These are phyloP conservation scores for Fusarium vanettenii DNA, from an alignment of 2,329 filamentous ascomycete genomes.

Conservation along the genomic window DNA sequence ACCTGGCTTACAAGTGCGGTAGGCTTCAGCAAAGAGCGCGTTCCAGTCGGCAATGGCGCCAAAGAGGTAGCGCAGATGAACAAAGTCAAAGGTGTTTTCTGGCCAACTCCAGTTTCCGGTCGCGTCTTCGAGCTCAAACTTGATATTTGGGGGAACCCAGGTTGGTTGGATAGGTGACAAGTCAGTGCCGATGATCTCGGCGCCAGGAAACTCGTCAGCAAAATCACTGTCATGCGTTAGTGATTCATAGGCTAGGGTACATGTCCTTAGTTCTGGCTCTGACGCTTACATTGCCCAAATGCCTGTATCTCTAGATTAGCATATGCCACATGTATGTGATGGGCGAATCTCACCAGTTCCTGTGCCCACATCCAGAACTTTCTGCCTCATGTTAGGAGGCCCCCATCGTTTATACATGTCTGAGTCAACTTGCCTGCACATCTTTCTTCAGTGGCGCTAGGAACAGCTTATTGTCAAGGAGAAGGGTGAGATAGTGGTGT, in stretches of 20 bases:
- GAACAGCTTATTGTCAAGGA: slow-evolving; percentile 12
- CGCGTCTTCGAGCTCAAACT: slow-evolving; percentile 16
- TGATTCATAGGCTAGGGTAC: neutral
- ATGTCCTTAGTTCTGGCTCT: neutral
- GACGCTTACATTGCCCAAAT: slow-evolving; percentile 17
- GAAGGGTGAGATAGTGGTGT: slow-evolving; percentile 15
- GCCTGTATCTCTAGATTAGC: neutral
- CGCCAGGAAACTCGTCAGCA: slow-evolving; percentile 10
- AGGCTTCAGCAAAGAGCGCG: slow-evolving; percentile 7
- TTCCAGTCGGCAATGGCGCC: slow-evolving; percentile 17
- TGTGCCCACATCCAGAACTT: slow-evolving; percentile 10
- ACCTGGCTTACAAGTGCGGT: slow-evolving; percentile 6
- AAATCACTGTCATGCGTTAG: slow-evolving; percentile 8
- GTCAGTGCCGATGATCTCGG: slow-evolving; percentile 11
- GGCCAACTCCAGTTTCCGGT: slow-evolving; percentile 2
- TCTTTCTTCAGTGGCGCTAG: neutral
- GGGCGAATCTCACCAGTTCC: neutral
- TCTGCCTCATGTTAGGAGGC: neutral
- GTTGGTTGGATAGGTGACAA: slow-evolving; percentile 12
- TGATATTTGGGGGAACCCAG: slow-evolving; percentile 13
- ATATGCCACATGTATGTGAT: neutral
- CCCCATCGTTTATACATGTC: fast-evolving
- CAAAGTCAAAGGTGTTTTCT: slow-evolving; percentile 13
- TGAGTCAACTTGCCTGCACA: neutral
- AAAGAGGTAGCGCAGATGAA: slow-evolving; percentile 22